Evolutionary conservation across 129 eudicot genomes (phyloP), one percentile per base, ranked within the genome.

Genomic region (Erigeron canadensis): DNA sequence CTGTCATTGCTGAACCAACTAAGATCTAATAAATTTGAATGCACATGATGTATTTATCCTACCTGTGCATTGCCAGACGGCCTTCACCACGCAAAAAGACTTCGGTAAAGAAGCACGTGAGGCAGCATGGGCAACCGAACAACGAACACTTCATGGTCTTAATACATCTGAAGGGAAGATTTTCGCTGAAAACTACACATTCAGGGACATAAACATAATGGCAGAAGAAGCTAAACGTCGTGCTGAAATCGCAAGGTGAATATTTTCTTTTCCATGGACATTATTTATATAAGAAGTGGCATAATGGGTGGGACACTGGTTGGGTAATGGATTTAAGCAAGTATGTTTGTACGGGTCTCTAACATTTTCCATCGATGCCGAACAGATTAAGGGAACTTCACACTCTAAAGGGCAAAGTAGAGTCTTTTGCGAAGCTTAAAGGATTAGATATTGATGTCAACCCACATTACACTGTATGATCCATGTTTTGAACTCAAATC

Each of bases 171-270:
- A 82, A 62, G 21, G 83, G 16, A 85, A 85, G 65, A 59, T 67
- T 34, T 80, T 79, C 42, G 54, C 77, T 18, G 85, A 84, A 59
- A 79, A 79, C 63, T 56, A 75, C 75, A 74, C 87, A 13, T 87
- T 87, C 51, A 77, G 83, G 74, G 93, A 84, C 46, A 83, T 87
- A 54, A 87, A 77, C 65, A 58, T 79, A 43, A 84, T 87, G 93
- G 93, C 93, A 23, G 93, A 87, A 67, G 93, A 87, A 77, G 89
- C 93, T 47, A 87, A 80, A 42, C 80, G 85, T 10, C 84, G 93
- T 18, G 93, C 93, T n/a, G 93, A 87, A 59, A 87, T 87, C 61
- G 89, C 93, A 66, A 87, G 93, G 89, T 83, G 19, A 42, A 17
- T 59, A 23, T 48, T 41, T 17, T 41, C 15, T n/a, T 70, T 77